Base-by-base conservation (phyloP, 1,284 basidiomycete species). In the Inonotus obliquus region DNA sequence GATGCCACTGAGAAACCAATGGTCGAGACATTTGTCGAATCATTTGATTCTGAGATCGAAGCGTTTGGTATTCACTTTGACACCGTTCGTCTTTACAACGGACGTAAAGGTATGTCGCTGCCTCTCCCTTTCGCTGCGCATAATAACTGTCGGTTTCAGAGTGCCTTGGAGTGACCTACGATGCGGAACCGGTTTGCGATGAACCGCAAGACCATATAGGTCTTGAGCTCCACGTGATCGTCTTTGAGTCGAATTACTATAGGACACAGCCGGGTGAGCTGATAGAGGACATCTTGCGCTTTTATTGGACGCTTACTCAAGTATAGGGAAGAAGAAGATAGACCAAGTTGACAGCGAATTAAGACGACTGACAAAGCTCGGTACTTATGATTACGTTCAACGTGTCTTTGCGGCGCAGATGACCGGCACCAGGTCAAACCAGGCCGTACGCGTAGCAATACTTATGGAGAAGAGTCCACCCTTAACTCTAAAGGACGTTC, bases 161-260 rank as follows among this genome's bases (percentile, higher is more conserved):
- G 52, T 79, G 77, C 41, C 72, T 90, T 27, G 88, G 87, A 2
- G 83, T 79, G 4, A 75, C 82, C 0, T 91, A 86, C 72, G 77
- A 84, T 61, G 89, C 89, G 0, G 87, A 90, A 64, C 89, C 89
- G 10, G 72, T 91, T 21, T 82, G 81, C 65, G 86, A 89, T 64
- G 83, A 86, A 65, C 74, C 80, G 10, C 73, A 79, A 63, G 75
- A 77, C 0, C 78, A 78, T 0, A 73, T 84, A 7, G 82, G 84
- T 19, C 76, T 92, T 5, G 89, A 91, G 66, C 75, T 92, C 11
- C 81, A 85, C 67, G 75, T 82, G 6, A 78, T 89, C 29, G 78
- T 78, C 17, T 91, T 92, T 66, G 77, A 81, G 59, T 80, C 86
- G 0, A 76, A 77, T 27, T 90, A 91, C 68, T 92, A 92, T 68